A percentile compares a stretch with the other conserved stretches of the same genome.
These are phyloP conservation scores for Spathaspora hagerdaliae DNA, from an alignment of 805 yeast species.

Conservation along the genomic window DNA sequence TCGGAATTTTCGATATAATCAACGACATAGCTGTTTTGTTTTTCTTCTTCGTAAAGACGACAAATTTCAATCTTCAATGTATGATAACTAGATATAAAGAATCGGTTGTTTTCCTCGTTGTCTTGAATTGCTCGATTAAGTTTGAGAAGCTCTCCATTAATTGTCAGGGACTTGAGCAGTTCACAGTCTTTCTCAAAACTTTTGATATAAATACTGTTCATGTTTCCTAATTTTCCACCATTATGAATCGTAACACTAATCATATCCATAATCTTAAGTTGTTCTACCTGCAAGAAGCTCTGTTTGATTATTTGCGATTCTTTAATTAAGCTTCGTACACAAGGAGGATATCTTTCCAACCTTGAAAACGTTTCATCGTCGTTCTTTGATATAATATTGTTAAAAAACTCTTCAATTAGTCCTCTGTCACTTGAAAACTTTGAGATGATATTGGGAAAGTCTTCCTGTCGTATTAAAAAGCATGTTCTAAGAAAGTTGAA, in stretches of 20 bases:
- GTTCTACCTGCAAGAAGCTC: conserved; percentile 12
- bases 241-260: conserved; percentile 27
- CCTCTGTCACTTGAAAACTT: conserved; percentile 14
- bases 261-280: conserved; percentile 26
- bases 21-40: conserved; percentile 39
- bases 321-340: conserved; percentile 22
- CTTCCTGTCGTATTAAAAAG: conserved; percentile 26
- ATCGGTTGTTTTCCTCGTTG: conserved; percentile 54
- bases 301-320: conserved; percentile 19
- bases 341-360: conserved; percentile 25
- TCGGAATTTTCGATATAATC: conserved; percentile 70
- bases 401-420: conserved; percentile 27
- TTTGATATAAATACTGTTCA: conserved; percentile 31
- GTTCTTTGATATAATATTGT: conserved; percentile 25
- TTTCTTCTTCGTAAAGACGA: conserved; percentile 25
- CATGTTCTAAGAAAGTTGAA: conserved; percentile 35
- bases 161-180: conserved; percentile 28
- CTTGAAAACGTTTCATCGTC: conserved; percentile 33
- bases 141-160: conserved; percentile 44
- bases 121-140: conserved; percentile 60
- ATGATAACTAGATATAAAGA: conserved; percentile 46
- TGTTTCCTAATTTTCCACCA: conserved; percentile 31
- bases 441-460: conserved; percentile 15
- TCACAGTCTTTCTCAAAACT: conserved; percentile 33
- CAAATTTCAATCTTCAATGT: conserved; percentile 41